These are phyloP conservation scores for Hordeum marinum DNA, from an alignment of 176 grass and related monocot species.

Conservation along the genomic window DNA sequence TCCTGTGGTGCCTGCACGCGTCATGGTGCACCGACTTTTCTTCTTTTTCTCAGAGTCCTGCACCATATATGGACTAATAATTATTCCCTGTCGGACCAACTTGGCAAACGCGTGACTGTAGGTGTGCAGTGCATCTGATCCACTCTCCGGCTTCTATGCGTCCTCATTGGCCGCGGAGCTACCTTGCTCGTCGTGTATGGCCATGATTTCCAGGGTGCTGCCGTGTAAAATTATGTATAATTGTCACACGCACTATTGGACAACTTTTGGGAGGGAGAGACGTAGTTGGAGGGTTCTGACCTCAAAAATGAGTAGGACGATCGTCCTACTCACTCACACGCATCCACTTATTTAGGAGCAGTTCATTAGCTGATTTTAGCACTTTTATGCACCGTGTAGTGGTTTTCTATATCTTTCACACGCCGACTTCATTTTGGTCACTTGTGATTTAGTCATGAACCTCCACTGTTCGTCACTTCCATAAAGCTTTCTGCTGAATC, in stretches of 20 bases:
- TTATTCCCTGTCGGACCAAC: slow-evolving; percentile 22
- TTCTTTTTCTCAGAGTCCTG: no score
- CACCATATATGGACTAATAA: not conserved
- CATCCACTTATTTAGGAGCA: not conserved
- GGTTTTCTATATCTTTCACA: not conserved
- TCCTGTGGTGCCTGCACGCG: not conserved
- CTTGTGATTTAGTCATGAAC: not conserved
- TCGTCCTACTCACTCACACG: not conserved
- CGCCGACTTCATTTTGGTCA: not conserved
- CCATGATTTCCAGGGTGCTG: not conserved
- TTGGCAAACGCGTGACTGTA: not conserved
- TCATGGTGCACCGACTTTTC: slow-evolving; percentile 9
- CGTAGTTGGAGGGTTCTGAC: not conserved
- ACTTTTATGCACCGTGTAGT: not conserved
- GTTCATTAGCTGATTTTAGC: no score
- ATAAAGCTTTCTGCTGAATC: not conserved
- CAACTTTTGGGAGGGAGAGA: not conserved
- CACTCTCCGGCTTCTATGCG: not conserved
- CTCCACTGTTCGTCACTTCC: not conserved
- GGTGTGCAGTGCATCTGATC: not conserved
- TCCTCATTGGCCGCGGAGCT: not conserved
- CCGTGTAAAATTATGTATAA: not conserved
- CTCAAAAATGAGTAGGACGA: not conserved
- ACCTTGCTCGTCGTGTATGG: not conserved
- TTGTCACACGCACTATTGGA: not conserved